phyloP scores from a whole-genome alignment of 176 grass and related monocot species.

The Triticum monococcum region DNA sequence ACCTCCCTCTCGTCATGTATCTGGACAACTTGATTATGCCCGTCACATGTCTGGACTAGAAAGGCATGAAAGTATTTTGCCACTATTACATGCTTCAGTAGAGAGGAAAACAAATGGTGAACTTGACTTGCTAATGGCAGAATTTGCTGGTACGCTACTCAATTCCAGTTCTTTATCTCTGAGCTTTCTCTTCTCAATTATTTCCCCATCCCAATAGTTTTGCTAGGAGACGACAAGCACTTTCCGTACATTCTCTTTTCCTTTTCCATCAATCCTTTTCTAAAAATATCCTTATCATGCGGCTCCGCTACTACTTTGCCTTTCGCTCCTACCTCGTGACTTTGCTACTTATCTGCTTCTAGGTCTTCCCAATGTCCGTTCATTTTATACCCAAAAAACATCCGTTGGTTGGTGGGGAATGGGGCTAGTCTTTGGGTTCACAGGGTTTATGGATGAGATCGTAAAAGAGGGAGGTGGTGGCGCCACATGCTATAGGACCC shows the following conservation, averaged over 20 bases:
- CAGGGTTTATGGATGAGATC: neutral
- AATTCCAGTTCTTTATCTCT: conserved; percentile 22
- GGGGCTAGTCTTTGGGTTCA: conserved; percentile 12
- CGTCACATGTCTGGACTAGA: conserved; percentile 82
- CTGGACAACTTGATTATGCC: conserved; percentile 93
- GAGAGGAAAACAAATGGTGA: conserved; percentile 85
- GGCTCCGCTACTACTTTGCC: neutral
- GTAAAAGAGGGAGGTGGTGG: neutral
- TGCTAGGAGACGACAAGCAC: neutral
- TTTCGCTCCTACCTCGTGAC: neutral
- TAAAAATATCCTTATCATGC: neutral
- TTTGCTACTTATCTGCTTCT: neutral
- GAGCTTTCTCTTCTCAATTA: neutral
- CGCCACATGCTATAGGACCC: neutral
- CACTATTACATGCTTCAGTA: conserved; percentile 85
- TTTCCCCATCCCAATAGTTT: neutral
- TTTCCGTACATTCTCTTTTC: neutral
- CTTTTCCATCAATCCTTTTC: neutral
- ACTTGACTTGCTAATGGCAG: conserved; percentile 89
- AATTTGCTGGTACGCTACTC: conserved; percentile 70
- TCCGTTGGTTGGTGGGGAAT: neutral
- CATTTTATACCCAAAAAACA: neutral
- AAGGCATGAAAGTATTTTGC: conserved; percentile 96
- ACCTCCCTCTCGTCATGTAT: conserved; percentile 90
- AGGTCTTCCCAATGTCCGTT: neutral